Evolutionary conservation across 2,329 filamentous ascomycete species (phyloP).

Genomic region (Hortaea sp.): DNA sequence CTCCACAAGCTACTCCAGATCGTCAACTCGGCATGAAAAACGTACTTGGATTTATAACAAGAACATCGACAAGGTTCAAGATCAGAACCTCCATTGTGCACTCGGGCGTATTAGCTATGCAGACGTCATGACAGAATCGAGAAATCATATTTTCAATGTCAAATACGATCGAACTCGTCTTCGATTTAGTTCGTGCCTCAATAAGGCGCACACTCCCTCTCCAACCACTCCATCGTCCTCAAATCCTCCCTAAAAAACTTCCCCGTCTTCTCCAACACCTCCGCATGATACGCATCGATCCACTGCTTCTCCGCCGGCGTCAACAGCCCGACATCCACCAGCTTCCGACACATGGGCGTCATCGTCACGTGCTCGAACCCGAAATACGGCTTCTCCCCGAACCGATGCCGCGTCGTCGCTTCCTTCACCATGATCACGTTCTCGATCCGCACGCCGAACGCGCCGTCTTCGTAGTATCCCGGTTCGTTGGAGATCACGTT

Average conservation of each 20-base stretch:
- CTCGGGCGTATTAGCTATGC: too few species aligned
- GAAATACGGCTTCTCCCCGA: constrained; percentile 87
- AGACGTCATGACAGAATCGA: too few species aligned
- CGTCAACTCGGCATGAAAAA: too few species aligned
- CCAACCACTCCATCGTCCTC: constrained; percentile 67
- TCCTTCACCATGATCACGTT: constrained; percentile 89
- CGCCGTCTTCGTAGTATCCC: constrained; percentile 92
- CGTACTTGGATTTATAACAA: too few species aligned
- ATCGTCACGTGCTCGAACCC: constrained; percentile 97
- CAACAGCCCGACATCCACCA: constrained; percentile 68
- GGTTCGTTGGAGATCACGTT: constrained; percentile 94
- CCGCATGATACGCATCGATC: constrained; percentile 75
- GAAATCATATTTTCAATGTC: too few species aligned
- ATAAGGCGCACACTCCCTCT: constrained; percentile 65
- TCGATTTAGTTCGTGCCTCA: neutral
- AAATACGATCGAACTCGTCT: too few species aligned
- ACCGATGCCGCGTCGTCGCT: constrained; percentile 74
- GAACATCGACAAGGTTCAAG: too few species aligned
- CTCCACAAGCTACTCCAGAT: too few species aligned
- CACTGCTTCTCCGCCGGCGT: constrained; percentile 68
- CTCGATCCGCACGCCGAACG: constrained; percentile 91
- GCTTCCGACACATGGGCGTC: constrained; percentile 84
- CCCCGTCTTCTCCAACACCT: constrained; percentile 74
- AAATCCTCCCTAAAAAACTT: constrained; percentile 64
- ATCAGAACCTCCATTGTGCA: too few species aligned